Evolutionary conservation across 805 yeast genomes (phyloP).

Genomic region (Candida michaelii): DNA sequence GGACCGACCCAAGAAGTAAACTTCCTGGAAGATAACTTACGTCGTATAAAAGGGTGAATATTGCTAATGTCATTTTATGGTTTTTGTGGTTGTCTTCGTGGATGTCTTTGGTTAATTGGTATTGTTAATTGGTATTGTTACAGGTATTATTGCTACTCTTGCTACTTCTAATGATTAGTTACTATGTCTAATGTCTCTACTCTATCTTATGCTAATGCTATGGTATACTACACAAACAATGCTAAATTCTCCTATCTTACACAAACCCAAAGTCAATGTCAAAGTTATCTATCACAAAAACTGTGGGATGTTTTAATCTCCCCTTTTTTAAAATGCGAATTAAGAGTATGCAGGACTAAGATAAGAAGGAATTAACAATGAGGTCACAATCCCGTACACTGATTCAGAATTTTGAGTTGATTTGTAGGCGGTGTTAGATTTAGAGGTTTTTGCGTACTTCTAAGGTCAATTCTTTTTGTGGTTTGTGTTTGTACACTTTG

Average conservation of each 20-base stretch:
- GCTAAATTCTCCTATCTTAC: background rate
- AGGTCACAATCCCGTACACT: no score
- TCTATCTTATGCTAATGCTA: background rate
- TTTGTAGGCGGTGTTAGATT: no score
- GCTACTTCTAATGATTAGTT: no score
- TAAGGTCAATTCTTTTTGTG: no score
- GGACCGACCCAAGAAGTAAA: conserved; percentile 45
- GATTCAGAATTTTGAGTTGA: no score
- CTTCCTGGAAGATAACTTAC: conserved; percentile 59
- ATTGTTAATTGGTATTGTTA: background rate
- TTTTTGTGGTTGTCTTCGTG: background rate
- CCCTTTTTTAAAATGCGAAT: background rate
- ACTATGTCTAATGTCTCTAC: no score
- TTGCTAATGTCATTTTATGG: conserved; percentile 31
- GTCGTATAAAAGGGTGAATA: conserved; percentile 50
- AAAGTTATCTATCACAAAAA: background rate
- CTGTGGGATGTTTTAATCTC: background rate
- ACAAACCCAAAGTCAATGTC: background rate
- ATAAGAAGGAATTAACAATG: background rate
- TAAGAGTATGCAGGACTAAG: background rate
- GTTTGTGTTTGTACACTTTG: no score
- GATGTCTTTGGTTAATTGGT: background rate
- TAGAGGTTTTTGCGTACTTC: no score
- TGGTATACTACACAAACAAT: background rate
- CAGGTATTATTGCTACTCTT: no score